Base-by-base conservation (phyloP, 768 basidiomycete genomes). In the Termitomyces sp. region DNA sequence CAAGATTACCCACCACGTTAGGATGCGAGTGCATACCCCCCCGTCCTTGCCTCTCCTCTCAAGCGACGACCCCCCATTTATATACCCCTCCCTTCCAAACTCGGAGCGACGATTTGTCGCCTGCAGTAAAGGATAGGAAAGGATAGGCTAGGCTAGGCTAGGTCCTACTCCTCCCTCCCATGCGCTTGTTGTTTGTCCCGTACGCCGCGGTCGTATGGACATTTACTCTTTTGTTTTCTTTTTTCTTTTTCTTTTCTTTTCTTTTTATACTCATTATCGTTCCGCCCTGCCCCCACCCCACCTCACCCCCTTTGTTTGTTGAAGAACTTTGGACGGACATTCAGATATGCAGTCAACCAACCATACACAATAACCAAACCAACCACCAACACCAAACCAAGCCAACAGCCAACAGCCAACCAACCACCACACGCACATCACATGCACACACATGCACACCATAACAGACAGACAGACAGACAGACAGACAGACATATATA, bases 261-360 rank as follows among this genome's bases (percentile, higher is more conserved):
- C 9, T 32, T 37, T 57, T 61, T 61, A 56, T 61, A 57, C 60
- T 61, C 65, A 62, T 64, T 53, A 57, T 60, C 67, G n/a, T n/a
- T n/a, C n/a, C n/a, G n/a, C n/a, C n/a, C n/a, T n/a, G n/a, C n/a
- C n/a, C n/a, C n/a, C n/a, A n/a, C n/a, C n/a, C n/a, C n/a, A n/a
- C n/a, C n/a, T n/a, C n/a, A n/a, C n/a, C n/a, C 55, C 60, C 46
- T 59, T 67, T 58, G 57, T 65, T 41, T 63, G 64, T 59, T 62
- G 60, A 65, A 65, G 67, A 63, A 52, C 51, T 63, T 66, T 67
- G 67, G 68, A 69, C 68, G 68, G 68, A 71, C 68, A 67, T 69
- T 64, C 62, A 59, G 59, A 65, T 60, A 69, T 68, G 64, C 65
- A 65, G 56, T 60, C 61, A 62, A 34, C 58, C 50, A 47, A 57